Percentiles rank a stretch among this genome's conserved stretches.
phyloP scores from a whole-genome alignment of 164 flowering plant species.

The Cinnamomum micranthum region DNA sequence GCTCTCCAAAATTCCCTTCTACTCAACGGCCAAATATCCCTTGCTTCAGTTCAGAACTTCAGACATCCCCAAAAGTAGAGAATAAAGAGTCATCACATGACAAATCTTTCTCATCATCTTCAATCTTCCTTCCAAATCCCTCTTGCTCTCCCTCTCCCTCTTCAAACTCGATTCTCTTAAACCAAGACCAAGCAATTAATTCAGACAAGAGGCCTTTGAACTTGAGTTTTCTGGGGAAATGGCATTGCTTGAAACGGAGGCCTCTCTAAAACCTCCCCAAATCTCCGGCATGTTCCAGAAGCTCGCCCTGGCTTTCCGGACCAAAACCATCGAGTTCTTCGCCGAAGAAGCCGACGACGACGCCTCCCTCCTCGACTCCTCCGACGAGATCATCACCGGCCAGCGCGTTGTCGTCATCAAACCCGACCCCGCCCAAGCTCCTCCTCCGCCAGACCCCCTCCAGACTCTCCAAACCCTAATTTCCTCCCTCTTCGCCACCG shows the following conservation, averaged over 20 bases:
- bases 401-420: conserved; percentile 12
- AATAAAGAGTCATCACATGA: background rate
- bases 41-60: background rate
- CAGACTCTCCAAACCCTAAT: conserved; percentile 39
- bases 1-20: background rate
- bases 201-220: no score
- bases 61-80: background rate
- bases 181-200: background rate
- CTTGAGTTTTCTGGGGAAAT: background rate
- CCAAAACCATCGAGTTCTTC: conserved; percentile 90
- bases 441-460: conserved; percentile 13
- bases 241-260: conserved; percentile 42
- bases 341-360: conserved; percentile 54
- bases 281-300: conserved; percentile 83
- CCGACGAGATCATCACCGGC: conserved; percentile 46
- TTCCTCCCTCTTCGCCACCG: conserved; percentile 63
- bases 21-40: background rate
- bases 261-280: conserved; percentile 56
- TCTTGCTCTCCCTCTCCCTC: background rate
- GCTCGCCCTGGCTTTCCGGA: conserved; percentile 82
- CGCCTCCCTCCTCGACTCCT: conserved; percentile 53
- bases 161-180: background rate
- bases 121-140: background rate
- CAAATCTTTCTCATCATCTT: background rate
- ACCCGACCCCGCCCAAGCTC: conserved; percentile 7